These are phyloP conservation scores for Linderniella brevidens DNA, from an alignment of 257 asterid genomes.

Conservation along the genomic window DNA sequence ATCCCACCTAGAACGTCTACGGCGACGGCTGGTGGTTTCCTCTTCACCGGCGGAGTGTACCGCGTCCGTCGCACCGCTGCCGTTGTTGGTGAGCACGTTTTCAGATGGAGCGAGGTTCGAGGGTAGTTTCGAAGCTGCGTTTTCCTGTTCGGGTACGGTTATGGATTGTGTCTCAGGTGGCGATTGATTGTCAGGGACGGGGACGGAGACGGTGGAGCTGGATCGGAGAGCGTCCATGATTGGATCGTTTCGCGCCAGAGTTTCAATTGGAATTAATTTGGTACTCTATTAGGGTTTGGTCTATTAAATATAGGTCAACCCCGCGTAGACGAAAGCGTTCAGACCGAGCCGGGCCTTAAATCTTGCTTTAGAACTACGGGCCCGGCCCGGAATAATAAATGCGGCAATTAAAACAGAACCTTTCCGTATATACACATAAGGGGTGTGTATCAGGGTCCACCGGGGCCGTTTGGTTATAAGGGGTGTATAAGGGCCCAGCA, in stretches of 20 bases:
- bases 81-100: conserved; percentile 44
- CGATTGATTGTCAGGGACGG: conserved; percentile 17
- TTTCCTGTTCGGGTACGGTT: conserved; percentile 16
- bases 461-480: too few relatives aligned
- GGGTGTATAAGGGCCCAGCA: too few relatives aligned
- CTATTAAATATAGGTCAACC: neutral
- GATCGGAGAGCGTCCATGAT: conserved; percentile 75
- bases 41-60: conserved; percentile 71
- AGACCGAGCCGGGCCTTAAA: too few relatives aligned
- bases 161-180: conserved; percentile 15
- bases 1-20: conserved; percentile 75
- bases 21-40: conserved; percentile 60
- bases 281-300: too few relatives aligned
- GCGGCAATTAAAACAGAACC: too few relatives aligned
- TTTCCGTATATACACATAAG: too few relatives aligned
- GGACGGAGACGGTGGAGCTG: conserved; percentile 34
- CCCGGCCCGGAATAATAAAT: too few relatives aligned
- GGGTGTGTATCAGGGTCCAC: too few relatives aligned
- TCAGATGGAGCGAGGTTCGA: conserved; percentile 25
- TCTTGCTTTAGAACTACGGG: too few relatives aligned
- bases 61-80: conserved; percentile 67
- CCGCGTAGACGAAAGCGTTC: too few relatives aligned
- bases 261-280: too few relatives aligned
- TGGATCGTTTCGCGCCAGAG: too few relatives aligned
- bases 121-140: conserved; percentile 28